Evolutionary conservation across 148 eudicot species (phyloP).

Genomic region (Rhododendron molle): DNA sequence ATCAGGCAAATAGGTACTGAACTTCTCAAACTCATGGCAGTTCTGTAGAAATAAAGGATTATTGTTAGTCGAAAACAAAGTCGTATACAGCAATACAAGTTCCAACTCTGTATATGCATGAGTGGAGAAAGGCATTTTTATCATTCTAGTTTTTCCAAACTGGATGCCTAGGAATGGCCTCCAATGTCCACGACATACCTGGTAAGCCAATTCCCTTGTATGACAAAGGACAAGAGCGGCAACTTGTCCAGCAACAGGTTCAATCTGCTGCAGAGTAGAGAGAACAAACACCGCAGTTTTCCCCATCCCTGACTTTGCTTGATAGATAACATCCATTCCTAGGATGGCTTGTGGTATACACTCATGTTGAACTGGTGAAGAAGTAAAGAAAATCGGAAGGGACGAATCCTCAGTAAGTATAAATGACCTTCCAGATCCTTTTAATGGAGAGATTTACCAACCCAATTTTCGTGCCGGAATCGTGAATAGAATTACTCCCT

Average conservation of each 20-base stretch:
- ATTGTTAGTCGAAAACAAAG: background rate
- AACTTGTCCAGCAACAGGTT: slow-evolving; percentile 59
- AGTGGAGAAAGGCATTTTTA: background rate
- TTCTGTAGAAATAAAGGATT: slow-evolving; percentile 26
- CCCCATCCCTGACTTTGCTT: slow-evolving; percentile 65
- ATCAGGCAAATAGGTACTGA: slow-evolving; percentile 53
- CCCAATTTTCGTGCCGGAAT: slow-evolving; percentile 26
- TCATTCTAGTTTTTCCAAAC: background rate
- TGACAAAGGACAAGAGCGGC: slow-evolving; percentile 58
- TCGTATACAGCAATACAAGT: background rate
- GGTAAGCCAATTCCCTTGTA: slow-evolving; percentile 55
- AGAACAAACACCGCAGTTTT: slow-evolving; percentile 60
- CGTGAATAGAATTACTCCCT: slow-evolving; percentile 20
- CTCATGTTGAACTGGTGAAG: slow-evolving; percentile 60
- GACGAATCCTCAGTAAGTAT: slow-evolving; percentile 34
- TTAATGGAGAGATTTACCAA: slow-evolving; percentile 32
- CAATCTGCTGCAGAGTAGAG: slow-evolving; percentile 55
- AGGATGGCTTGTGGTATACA: slow-evolving; percentile 62
- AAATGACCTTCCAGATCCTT: slow-evolving; percentile 30
- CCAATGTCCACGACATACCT: slow-evolving; percentile 20
- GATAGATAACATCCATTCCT: slow-evolving; percentile 63
- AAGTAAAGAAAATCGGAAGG: slow-evolving; percentile 38
- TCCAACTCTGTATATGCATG: background rate
- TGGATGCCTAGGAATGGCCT: too few relatives aligned
- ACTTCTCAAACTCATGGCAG: slow-evolving; percentile 52